Evolutionary conservation across 2,329 filamentous ascomycete species (phyloP), one percentile per base, ranked within the genome.

Genomic region (Fusarium robinianum): DNA sequence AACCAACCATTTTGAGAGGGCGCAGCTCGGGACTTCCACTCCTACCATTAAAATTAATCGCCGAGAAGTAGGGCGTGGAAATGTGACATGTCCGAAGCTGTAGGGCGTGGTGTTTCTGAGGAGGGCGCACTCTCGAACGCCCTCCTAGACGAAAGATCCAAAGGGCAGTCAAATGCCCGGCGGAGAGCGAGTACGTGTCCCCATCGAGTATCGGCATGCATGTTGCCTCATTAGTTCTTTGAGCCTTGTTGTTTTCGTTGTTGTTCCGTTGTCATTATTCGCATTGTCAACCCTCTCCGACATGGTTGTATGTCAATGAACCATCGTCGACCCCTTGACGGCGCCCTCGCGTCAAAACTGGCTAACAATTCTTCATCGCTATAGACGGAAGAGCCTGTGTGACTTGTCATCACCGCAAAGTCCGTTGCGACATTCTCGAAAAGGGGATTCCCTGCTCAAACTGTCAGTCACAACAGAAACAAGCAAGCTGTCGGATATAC

Each of bases 321-420:
- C n/a, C n/a, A n/a, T n/a, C n/a, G n/a, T n/a, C n/a, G n/a, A n/a
- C n/a, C n/a, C n/a, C n/a, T n/a, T n/a, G n/a, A n/a, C n/a, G n/a
- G n/a, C n/a, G n/a, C n/a, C n/a, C n/a, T n/a, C n/a, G n/a, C n/a
- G n/a, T n/a, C n/a, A 9, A 32, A 15, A 39, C 31, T 22, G 6
- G 35, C 38, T 25, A 24, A 38, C 37, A 16, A 35, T 16, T 18
- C 16, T 15, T 19, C 30, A 12, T 16, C n/a, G 9, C 7, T 11
- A 10, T 33, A 68, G 66, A 68, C 23, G 65, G 66, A 30, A 62
- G 63, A 49, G 75, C 75, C 23, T 78, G 75, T 46, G 61, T 74
- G 26, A 66, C 70, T 47, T 78, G 75, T 39, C 75, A 78, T 59
- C 71, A 70, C 35, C 71, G 74, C 43, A 78, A 78, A 58, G 71